Percentiles rank a stretch among this genome's conserved stretches.
These are phyloP conservation scores for Pseudozyma pruni DNA, from an alignment of 1,284 basidiomycete species.

Conservation along the genomic window DNA sequence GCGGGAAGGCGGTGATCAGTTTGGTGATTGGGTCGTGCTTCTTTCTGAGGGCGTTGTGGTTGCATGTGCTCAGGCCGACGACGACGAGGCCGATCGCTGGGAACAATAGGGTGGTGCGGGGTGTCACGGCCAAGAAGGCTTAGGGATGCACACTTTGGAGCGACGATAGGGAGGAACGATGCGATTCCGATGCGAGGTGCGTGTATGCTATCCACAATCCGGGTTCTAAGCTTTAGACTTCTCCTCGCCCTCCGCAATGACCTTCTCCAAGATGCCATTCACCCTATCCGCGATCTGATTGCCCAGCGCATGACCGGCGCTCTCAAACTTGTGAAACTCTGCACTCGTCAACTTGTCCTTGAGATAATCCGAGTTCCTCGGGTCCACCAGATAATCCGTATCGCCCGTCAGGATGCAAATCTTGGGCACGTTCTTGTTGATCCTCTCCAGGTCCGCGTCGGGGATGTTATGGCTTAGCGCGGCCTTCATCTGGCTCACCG, in stretches of 20 bases:
- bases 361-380: conserved; percentile 74
- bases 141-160: background rate
- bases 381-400: conserved; percentile 76
- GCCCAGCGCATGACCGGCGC: conserved; percentile 77
- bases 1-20: conserved; percentile 47
- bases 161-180: no score
- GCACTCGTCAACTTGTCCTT: conserved; percentile 77
- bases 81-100: conserved; percentile 17
- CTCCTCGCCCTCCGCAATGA: conserved; percentile 22
- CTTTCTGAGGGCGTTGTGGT: conserved; percentile 36
- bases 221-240: background rate
- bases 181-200: background rate
- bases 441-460: conserved; percentile 72
- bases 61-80: conserved; percentile 36
- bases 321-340: conserved; percentile 75
- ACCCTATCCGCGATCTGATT: conserved; percentile 70
- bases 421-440: conserved; percentile 74
- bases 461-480: conserved; percentile 77
- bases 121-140: conserved; percentile 16
- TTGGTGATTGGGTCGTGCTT: conserved; percentile 55
- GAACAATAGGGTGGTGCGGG: conserved; percentile 22
- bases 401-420: conserved; percentile 80
- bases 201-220: conserved; percentile 6
- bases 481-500: conserved; percentile 80
- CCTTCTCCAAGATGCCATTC: conserved; percentile 41